Evolutionary conservation across 257 asterid genomes (phyloP).

Genomic region (Salvia hispanica): DNA sequence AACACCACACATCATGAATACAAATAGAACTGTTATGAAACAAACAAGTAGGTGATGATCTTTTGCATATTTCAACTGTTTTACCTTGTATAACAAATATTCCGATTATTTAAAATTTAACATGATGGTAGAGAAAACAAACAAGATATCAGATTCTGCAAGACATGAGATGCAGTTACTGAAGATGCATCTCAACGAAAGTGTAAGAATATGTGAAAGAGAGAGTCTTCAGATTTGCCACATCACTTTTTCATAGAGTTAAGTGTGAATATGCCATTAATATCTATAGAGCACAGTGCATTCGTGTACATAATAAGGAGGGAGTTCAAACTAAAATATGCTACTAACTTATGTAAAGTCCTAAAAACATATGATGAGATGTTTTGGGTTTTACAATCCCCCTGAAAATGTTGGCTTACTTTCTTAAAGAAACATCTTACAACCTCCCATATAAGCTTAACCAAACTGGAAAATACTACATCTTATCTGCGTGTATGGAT

Average conservation of each 20-base stretch:
- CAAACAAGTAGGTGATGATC: neutral
- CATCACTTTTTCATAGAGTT: neutral
- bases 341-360: neutral
- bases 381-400: conserved; percentile 2
- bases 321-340: neutral
- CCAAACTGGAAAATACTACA: neutral
- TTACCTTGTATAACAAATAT: neutral
- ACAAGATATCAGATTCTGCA: neutral
- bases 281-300: neutral
- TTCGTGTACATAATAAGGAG: neutral
- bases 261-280: neutral
- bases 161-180: neutral
- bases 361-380: neutral
- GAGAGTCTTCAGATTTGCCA: neutral
- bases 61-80: neutral
- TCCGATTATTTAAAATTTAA: neutral
- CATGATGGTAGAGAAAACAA: neutral
- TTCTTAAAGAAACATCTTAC: too few relatives aligned
- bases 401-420: neutral
- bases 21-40: conserved; percentile 9
- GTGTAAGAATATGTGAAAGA: neutral
- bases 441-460: neutral
- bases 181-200: neutral
- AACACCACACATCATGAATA: conserved; percentile 5
- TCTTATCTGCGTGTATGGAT: neutral